These are phyloP conservation scores for Fusarium sp. DNA, from an alignment of 2,329 filamentous ascomycete genomes.

Conservation along the genomic window DNA sequence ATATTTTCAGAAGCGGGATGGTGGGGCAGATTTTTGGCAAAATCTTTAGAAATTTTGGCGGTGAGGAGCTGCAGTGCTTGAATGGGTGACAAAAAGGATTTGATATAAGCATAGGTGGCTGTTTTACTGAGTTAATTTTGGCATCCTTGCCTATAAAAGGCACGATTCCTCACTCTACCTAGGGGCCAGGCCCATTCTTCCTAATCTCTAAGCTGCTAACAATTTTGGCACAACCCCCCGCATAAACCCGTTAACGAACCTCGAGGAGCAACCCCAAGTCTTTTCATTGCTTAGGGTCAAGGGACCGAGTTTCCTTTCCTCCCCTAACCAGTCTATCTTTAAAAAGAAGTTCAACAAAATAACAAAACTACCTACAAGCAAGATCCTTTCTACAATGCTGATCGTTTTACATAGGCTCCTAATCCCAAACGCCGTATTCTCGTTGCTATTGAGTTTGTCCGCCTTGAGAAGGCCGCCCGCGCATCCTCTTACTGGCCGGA, in stretches of 20 bases:
- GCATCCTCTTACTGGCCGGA: constrained; percentile 45
- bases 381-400: background rate
- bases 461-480: constrained; percentile 38
- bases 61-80: constrained; percentile 36
- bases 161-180: background rate
- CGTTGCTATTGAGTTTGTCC: constrained; percentile 24
- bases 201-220: constrained; percentile 21
- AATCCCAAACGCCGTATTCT: background rate
- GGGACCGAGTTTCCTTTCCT: background rate
- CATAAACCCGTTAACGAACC: constrained; percentile 22
- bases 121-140: background rate
- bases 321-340: background rate
- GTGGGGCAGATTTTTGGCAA: constrained; percentile 46
- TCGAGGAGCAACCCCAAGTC: background rate
- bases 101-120: background rate
- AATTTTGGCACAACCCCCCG: constrained; percentile 21
- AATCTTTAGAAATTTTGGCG: constrained; percentile 45
- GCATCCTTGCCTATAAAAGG: background rate
- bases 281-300: background rate
- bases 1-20: constrained; percentile 26
- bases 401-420: background rate
- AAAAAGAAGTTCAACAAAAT: background rate
- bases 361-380: background rate
- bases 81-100: background rate
- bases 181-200: background rate